These are phyloP conservation scores for Xylaria longipes DNA, from an alignment of 495 filamentous ascomycete species.

Conservation along the genomic window DNA sequence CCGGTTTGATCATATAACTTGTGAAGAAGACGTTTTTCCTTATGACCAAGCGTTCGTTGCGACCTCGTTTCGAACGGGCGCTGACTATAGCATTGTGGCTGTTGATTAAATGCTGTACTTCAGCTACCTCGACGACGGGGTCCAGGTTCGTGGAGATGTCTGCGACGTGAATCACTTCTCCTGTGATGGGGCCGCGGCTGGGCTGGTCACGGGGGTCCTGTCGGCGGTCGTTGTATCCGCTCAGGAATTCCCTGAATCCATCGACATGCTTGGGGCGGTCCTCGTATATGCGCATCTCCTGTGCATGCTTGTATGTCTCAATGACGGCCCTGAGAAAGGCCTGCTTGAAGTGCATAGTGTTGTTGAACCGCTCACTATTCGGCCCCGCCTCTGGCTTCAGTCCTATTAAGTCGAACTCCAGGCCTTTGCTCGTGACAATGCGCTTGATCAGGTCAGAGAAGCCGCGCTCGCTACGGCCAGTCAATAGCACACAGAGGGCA, in stretches of 20 bases:
- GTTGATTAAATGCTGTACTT: conserved; percentile 90
- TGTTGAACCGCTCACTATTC: conserved; percentile 72
- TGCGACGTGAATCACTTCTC: conserved; percentile 87
- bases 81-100: conserved; percentile 70
- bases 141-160: conserved; percentile 79
- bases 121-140: conserved; percentile 79
- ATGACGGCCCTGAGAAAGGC: conserved; percentile 78
- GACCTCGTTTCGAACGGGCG: conserved; percentile 36
- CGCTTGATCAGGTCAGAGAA: conserved; percentile 83
- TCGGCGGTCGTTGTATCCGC: conserved; percentile 67
- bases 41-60: conserved; percentile 64
- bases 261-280: conserved; percentile 69
- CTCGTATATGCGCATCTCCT: conserved; percentile 77
- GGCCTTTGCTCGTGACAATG: conserved; percentile 76
- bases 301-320: conserved; percentile 80
- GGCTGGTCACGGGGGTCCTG: conserved; percentile 40
- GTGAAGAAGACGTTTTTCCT: conserved; percentile 91
- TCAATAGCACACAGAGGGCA: conserved; percentile 84
- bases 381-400: conserved; percentile 88
- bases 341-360: conserved; percentile 89
- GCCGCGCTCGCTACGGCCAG: conserved; percentile 78
- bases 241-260: conserved; percentile 82
- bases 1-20: conserved; percentile 81
- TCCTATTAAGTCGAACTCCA: conserved; percentile 88
- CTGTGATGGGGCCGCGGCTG: conserved; percentile 65